Evolutionary conservation across 768 basidiomycete species (phyloP).

Genomic region (Multifurca ochricompacta): DNA sequence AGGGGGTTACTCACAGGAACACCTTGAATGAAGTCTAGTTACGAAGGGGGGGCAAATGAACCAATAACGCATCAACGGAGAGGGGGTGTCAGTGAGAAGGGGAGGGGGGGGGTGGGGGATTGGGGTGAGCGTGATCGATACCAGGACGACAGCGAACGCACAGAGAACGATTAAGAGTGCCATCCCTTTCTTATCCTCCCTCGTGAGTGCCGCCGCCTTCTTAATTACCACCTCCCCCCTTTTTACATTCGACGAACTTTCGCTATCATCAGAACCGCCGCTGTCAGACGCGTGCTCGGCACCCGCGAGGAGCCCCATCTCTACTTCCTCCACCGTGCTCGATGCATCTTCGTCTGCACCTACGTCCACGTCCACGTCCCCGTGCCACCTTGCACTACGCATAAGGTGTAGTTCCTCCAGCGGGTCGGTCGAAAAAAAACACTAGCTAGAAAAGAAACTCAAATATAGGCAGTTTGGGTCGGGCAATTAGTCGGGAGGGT

Average conservation of each 20-base stretch:
- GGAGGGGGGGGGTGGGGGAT: too few species aligned
- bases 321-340: constrained; percentile 21
- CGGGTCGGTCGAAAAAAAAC: background rate
- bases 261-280: constrained; percentile 18
- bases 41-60: too few species aligned
- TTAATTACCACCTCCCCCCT: background rate
- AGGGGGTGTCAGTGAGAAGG: background rate
- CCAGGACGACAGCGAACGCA: constrained; percentile 29
- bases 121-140: background rate
- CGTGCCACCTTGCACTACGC: background rate
- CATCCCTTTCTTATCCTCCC: constrained; percentile 39
- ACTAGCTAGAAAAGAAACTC: background rate
- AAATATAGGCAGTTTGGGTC: too few species aligned
- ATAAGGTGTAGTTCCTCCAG: constrained; percentile 15
- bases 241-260: background rate
- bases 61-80: background rate
- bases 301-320: constrained; percentile 21
- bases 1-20: constrained; percentile 64
- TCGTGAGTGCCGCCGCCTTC: constrained; percentile 11
- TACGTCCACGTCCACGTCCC: background rate
- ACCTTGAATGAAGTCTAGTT: constrained; percentile 56
- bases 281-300: constrained; percentile 12
- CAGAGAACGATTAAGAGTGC: constrained; percentile 40
- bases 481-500: too few species aligned
- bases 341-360: background rate